phyloP scores from a whole-genome alignment of 2,329 filamentous ascomycete genomes.

The Botrytis byssoidea region DNA sequence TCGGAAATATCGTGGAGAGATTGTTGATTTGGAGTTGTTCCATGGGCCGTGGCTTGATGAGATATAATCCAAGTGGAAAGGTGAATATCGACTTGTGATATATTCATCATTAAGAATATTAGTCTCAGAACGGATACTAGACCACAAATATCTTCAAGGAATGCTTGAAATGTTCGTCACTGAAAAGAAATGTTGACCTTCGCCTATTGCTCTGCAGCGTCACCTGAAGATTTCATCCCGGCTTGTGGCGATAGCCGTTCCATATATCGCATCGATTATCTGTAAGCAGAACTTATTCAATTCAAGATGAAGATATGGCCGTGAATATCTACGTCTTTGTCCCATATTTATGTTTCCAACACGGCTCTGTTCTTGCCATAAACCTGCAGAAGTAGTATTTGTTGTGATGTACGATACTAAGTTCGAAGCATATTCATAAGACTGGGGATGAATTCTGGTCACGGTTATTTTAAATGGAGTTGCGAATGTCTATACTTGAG shows the following conservation, averaged over 20 bases:
- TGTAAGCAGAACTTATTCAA: not conserved
- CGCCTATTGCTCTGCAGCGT: not conserved
- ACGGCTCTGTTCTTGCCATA: not conserved
- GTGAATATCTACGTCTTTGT: not conserved
- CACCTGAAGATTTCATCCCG: not conserved
- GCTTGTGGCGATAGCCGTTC: not conserved
- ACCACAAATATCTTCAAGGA: not conserved
- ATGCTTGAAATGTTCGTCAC: not conserved
- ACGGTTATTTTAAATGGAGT: accelerated
- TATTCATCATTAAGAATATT: not conserved
- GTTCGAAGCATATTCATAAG: not conserved
- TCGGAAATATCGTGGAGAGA: not conserved
- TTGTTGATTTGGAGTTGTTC: not conserved
- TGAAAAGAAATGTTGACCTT: not conserved
- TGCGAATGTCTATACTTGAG: not conserved
- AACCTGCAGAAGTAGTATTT: not conserved
- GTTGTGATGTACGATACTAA: not conserved
- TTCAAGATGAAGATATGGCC: not conserved
- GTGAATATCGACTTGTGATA: not conserved
- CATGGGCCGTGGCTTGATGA: not conserved
- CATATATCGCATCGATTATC: not conserved
- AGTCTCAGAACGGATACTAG: accelerated
- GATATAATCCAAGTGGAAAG: not conserved
- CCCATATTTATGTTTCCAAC: not conserved
- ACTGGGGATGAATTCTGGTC: not conserved